These are phyloP conservation scores for Massariosphaeria phaeospora DNA, from an alignment of 495 filamentous ascomycete species.

Conservation along the genomic window DNA sequence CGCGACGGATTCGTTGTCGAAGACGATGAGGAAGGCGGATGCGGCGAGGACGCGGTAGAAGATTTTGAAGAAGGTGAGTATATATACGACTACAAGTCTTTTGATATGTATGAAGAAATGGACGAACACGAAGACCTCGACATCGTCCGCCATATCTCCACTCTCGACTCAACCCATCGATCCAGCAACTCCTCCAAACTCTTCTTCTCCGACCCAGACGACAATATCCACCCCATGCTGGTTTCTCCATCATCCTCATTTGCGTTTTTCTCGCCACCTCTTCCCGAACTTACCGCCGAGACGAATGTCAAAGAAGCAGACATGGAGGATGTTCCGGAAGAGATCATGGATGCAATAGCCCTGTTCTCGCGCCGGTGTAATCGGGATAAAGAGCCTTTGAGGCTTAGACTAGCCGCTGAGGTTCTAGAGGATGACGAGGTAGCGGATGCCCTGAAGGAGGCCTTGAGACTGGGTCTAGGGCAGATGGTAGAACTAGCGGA, in stretches of 20 bases:
- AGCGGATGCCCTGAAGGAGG: background rate
- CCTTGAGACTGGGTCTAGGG: background rate
- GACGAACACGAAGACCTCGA: background rate
- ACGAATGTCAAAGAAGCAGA: too few relatives aligned
- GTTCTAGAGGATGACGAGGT: conserved; percentile 3
- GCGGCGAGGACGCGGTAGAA: too few relatives aligned
- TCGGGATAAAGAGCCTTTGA: background rate
- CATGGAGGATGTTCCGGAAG: conserved; percentile 3
- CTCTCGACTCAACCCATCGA: too few relatives aligned
- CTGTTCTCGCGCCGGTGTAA: conserved; percentile 12
- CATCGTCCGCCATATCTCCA: background rate
- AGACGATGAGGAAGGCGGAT: background rate
- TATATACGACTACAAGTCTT: background rate
- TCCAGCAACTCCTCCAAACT: background rate
- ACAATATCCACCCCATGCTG: background rate
- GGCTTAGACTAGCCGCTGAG: background rate
- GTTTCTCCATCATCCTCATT: too few relatives aligned
- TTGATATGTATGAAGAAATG: background rate
- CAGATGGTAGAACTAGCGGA: background rate
- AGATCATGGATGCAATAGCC: conserved; percentile 7
- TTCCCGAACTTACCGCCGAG: too few relatives aligned
- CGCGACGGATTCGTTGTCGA: conserved; percentile 3
- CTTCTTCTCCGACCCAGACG: background rate
- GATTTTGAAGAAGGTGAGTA: background rate
- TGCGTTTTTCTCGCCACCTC: too few relatives aligned